Evolutionary conservation across 1,284 basidiomycete genomes (phyloP), one percentile per base, ranked within the genome.

Genomic region (Kalmanozyma brasiliensis): DNA sequence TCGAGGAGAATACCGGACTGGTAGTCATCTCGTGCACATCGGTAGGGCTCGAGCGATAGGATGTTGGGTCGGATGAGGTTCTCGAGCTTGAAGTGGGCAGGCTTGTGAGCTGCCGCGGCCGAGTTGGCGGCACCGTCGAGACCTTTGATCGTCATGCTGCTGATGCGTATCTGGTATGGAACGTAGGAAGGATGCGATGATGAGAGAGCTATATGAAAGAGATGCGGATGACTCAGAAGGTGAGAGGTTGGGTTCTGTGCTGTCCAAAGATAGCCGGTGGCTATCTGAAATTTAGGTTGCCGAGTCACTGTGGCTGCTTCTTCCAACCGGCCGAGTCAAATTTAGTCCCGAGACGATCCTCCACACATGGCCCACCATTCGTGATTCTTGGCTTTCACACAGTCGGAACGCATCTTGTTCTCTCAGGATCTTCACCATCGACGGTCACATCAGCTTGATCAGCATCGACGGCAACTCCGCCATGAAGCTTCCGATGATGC

Each of bases 1-100:
- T 99, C 96, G 30, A 99, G 88, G n/a, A 99, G 88, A 73, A 98
- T 90, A 23, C 94, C 94, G 1, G 88, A 86, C 43, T 90, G 89
- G 84, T 97, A 99, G 85, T 98, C 95, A 80, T 99, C 96, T 49
- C 95, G 86, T 1, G 96, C 96, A 77, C 93, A 97, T 29, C 94
- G 89, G 84, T 99, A 98, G 0, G 96, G 96, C 61, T 90, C 88
- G 17, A 98, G 85, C 2, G 91, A 85, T 52, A 97, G 89, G 76
- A 99, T 97, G 82, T 98, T 98, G 16, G 92, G 91, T 24, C 95
- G 88, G 74, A 98, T 91, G 56, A 93, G 69, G 36, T 65, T 40
- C 19, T 78, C 73, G 26, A 83, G 66, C 9, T 41, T 38, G 60
- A 83, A 83, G 69, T 83, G 83, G 20, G 73, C 44, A 1, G 83